Evolutionary conservation across 805 yeast species (phyloP).

Genomic region (Limtongia smithiae): DNA sequence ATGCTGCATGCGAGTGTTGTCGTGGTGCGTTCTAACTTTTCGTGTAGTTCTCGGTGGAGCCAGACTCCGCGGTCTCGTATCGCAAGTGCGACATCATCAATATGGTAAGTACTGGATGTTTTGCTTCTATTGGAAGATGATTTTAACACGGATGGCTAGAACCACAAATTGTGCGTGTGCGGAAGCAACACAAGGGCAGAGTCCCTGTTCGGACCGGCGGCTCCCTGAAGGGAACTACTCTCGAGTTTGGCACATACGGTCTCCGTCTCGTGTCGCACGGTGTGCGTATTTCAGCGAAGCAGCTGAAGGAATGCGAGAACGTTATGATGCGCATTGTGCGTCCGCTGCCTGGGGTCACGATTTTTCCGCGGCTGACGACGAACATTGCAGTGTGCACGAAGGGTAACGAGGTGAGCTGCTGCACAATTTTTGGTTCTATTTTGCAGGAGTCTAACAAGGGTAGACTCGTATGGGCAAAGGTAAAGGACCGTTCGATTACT

Average conservation of each 20-base stretch:
- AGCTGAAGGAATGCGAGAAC: slow-evolving; percentile 85
- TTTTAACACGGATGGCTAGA: slow-evolving; percentile 2
- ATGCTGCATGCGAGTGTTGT: no score
- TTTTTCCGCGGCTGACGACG: slow-evolving; percentile 78
- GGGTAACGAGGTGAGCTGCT: slow-evolving; percentile 75
- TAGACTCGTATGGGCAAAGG: slow-evolving; percentile 98
- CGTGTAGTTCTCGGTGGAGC: not conserved
- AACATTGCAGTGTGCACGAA: slow-evolving; percentile 89
- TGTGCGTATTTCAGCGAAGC: slow-evolving; percentile 76
- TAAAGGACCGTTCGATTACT: slow-evolving; percentile 94
- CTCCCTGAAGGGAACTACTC: slow-evolving; percentile 77
- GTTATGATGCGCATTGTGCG: slow-evolving; percentile 80
- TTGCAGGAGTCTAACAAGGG: not conserved
- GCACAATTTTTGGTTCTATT: no score
- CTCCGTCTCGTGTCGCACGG: slow-evolving; percentile 88
- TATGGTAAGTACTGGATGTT: slow-evolving; percentile 41
- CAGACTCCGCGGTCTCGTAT: slow-evolving; percentile 2
- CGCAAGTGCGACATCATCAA: slow-evolving; percentile 32
- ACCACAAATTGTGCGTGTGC: slow-evolving; percentile 64
- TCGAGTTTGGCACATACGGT: slow-evolving; percentile 81
- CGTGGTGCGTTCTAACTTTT: no score
- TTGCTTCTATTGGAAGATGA: no score
- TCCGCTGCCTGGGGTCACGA: slow-evolving; percentile 60
- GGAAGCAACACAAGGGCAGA: slow-evolving; percentile 88
- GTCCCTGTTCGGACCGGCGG: slow-evolving; percentile 95